Evolutionary conservation across 164 flowering plant genomes (phyloP), one percentile per base, ranked within the genome.

Genomic region (Protea cynaroides): DNA sequence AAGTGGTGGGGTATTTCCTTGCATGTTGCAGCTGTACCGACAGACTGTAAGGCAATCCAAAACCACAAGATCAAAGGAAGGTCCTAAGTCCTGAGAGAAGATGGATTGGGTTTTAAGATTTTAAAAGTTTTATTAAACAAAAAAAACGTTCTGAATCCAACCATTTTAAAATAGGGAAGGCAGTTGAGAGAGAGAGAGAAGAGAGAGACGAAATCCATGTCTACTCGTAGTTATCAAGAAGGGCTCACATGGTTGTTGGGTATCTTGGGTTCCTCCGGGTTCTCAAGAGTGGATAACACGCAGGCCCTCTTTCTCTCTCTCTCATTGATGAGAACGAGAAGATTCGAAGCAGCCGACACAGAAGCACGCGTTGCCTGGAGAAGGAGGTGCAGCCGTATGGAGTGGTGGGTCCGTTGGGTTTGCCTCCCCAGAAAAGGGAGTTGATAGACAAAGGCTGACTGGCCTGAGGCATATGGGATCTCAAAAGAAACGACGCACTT

Each of bases 281-380:
- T 29, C 34, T 29, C 34, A 29, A 29, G 34, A 29, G 34, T 29
- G 34, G 34, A 29, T 29, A 29, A 29, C 34, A 29, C 34, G 34
- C 34, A 3, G 34, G 34, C 34, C 5, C 34, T 12, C 40, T 22
- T 4, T 15, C 12, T 56, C 21, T 56, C 21, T 4, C 4, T 1
- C n/a, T n/a, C n/a, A n/a, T n/a, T 8, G 15, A 18, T 12, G 12
- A 51, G 25, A 43, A 14, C 53, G 38, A 43, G 19, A 13, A 43
- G 65, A 58, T 43, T 53, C 40, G 44, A 65, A 46, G 64, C 24
- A 50, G 34, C 66, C 8, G 56, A 24, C 60, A 46, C 61, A 50
- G 24, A 47, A 29, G 74, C 74, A 74, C 74, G 78, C 74, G 62
- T 64, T 74, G 78, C 74, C 72, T 71, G 69, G 29, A 38, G 54